Base-by-base conservation (phyloP, 179 eudicot genomes). In the Pouteria campechiana region DNA sequence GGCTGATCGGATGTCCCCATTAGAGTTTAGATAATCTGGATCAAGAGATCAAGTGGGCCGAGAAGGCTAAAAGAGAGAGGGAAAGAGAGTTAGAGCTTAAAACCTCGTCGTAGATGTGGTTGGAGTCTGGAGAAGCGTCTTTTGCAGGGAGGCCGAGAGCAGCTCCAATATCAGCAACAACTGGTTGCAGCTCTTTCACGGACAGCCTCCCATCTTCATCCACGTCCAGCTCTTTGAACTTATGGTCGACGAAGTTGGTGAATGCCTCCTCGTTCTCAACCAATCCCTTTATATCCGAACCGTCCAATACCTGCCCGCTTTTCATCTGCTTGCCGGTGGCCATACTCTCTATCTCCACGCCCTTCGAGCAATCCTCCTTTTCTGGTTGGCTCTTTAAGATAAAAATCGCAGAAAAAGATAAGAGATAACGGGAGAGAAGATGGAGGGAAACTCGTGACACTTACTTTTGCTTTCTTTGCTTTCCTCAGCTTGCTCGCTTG, bases 101-200 rank as follows among this genome's bases (percentile, higher is more conserved):
- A 23, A 76, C 97, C 97, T 88, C 75, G 7, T 83, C 64, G 44
- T 88, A 88, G 62, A 88, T 88, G 35, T 75, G 85, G 54, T 84
- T 85, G 19, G 93, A 78, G 2, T 78, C 63, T 20, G 85, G 55
- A 8, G 93, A 70, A 20, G 85, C 14, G 7, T 88, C 94, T n/a
- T 63, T 62, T 29, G 78, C 41, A 41, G 95, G 89, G 46, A 88
- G 72, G 25, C 95, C 97, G 39, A 89, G 81, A 60, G 95, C 97
- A 32, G 68, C 68, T 34, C 89, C 95, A 29, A 84, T 65, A 65
- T 81, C 79, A 30, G 80, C 75, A 19, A 81, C 84, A 37, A 84
- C 94, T 37, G 97, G 93, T 24, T 78, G 63, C 16, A 89, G 65
- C 60, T 89, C 95, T 1, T 76, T 69, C 37, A 81, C 70, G 19